Evolutionary conservation across 441 rosid species (phyloP), one percentile per base, ranked within the genome.

Genomic region (Codiaeum variegatum): DNA sequence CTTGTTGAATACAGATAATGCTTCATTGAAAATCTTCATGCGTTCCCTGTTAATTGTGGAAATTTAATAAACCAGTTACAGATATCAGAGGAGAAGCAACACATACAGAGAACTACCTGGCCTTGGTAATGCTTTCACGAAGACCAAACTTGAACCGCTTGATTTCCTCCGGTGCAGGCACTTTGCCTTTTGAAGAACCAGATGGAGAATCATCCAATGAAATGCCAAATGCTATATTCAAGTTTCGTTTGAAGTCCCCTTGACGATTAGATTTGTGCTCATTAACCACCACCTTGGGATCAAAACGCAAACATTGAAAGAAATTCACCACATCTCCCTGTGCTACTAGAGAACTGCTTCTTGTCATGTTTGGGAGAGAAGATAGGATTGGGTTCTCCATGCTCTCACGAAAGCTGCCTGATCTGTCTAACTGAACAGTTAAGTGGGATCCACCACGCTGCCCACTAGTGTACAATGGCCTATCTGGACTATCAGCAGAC

Each of bases 401-500:
- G 70, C 85, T 84, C 87, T 90, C 97, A 10, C 91, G 91, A 75
- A 91, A 95, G 84, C 96, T 90, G 78, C 96, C 83, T 15, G 95
- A 88, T 88, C 96, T 91, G 79, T 96, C 97, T 87, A 89, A 79
- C 73, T 83, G 85, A 80, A 87, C 83, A 77, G 88, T 82, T 83
- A 87, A 70, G 89, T 85, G 88, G 86, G 98, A 86, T 87, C 96
- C 95, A 80, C 97, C 95, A 80, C 88, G 90, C 78, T 81, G 88
- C 75, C 91, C 96, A 73, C 84, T 73, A 70, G 81, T 62, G 84
- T 88, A 93, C 67, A 80, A 68, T 69, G 91, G 85, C 87, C 93
- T 88, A 83, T 91, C 97, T 31, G 89, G 90, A 82, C 93, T 90
- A 82, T 85, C 89, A 81, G 97, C 89, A 83, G 97, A 84, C 79